Percentiles rank a stretch among this genome's conserved stretches.
Evolutionary conservation across 1,284 basidiomycete species (phyloP).

Genomic region (Puccinia coronata): DNA sequence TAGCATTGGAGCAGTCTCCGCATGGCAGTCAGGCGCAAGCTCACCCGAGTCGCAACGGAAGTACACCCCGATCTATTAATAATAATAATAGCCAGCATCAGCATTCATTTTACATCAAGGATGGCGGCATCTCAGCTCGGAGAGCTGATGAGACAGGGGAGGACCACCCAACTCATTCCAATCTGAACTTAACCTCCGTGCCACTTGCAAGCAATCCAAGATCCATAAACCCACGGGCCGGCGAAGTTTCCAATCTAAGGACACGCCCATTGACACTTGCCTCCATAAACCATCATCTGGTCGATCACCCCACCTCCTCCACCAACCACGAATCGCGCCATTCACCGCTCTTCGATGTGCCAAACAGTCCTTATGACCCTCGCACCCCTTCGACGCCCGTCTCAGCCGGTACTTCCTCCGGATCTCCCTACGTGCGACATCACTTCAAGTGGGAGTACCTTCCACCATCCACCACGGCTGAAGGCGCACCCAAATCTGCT

Average conservation of each 20-base stretch:
- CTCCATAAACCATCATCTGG: neutral
- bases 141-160: neutral
- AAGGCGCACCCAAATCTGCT: conserved; percentile 10
- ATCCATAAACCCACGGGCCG: neutral
- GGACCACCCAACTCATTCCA: neutral
- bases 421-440: conserved; percentile 36
- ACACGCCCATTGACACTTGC: neutral
- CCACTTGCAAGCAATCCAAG: neutral
- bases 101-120: conserved; percentile 5
- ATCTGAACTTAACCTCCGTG: neutral
- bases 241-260: neutral
- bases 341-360: conserved; percentile 18
- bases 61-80: conserved; percentile 4
- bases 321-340: neutral
- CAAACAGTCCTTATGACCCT: conserved; percentile 26
- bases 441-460: conserved; percentile 46
- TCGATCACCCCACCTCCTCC: conserved; percentile 20
- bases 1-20: conserved; percentile 22
- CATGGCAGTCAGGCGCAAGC: neutral
- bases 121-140: neutral
- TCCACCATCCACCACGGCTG: neutral
- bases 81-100: no score
- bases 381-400: conserved; percentile 26
- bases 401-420: neutral
- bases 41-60: conserved; percentile 1